These are phyloP conservation scores for Adansonia madagascariensis DNA, from an alignment of 441 rosid species.

Conservation along the genomic window DNA sequence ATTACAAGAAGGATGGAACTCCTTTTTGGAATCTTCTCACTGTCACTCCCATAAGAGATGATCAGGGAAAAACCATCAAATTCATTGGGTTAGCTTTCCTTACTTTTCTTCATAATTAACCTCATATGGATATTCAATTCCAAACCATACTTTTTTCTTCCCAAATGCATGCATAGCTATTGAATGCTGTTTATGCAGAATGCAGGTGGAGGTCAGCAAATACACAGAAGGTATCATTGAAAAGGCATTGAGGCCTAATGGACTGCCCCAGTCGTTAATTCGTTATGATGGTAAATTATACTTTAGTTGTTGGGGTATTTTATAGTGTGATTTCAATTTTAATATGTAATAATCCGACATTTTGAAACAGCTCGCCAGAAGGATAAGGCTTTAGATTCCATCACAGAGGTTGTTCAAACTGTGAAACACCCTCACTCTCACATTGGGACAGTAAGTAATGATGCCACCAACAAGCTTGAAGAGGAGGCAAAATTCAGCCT, in stretches of 20 bases:
- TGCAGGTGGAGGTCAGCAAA: conserved; percentile 99
- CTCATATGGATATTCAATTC: not conserved
- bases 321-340: not conserved
- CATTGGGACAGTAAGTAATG: conserved; percentile 40
- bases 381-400: conserved; percentile 75
- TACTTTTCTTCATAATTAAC: conserved; percentile 23
- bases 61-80: conserved; percentile 74
- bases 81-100: conserved; percentile 69
- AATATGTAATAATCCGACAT: not conserved
- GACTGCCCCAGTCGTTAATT: conserved; percentile 81
- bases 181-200: conserved; percentile 48
- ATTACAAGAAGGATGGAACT: conserved; percentile 85
- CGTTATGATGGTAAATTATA: conserved; percentile 79
- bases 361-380: conserved; percentile 75
- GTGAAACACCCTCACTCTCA: conserved; percentile 62
- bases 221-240: conserved; percentile 85
- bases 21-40: conserved; percentile 98
- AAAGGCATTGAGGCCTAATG: conserved; percentile 85
- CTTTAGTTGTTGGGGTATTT: not conserved
- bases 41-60: conserved; percentile 83
- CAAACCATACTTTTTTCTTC: not conserved
- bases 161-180: not conserved
- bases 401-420: conserved; percentile 88
- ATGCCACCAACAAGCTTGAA: conserved; percentile 31
- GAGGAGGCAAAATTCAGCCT: conserved; percentile 43